phyloP scores from a whole-genome alignment of 306 rosid genomes.

The Lotus japonicus region DNA sequence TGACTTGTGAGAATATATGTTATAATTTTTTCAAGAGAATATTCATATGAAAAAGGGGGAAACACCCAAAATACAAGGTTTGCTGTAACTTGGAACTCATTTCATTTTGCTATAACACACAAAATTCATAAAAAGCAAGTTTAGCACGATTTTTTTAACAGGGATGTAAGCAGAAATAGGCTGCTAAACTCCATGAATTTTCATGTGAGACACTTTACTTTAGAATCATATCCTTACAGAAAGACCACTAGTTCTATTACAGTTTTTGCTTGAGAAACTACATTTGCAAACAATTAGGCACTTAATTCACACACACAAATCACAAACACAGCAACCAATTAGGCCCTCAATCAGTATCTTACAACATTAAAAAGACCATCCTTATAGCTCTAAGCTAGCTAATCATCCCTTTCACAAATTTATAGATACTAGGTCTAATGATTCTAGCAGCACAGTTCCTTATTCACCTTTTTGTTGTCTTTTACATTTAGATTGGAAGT shows the following conservation, averaged over 20 bases:
- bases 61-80: too few species aligned
- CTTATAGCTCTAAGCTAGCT: slow-evolving; percentile 12
- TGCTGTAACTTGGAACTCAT: too few species aligned
- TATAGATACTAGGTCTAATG: background rate
- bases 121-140: too few species aligned
- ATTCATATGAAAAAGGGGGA: too few species aligned
- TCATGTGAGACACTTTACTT: background rate
- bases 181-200: too few species aligned
- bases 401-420: slow-evolving; percentile 1
- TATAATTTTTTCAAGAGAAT: too few species aligned
- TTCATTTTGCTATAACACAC: too few species aligned
- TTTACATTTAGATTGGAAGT: background rate
- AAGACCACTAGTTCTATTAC: background rate
- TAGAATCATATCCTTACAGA: background rate
- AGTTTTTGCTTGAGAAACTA: slow-evolving; percentile 5
- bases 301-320: background rate
- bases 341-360: slow-evolving; percentile 9
- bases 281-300: slow-evolving; percentile 10
- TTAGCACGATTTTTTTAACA: too few species aligned
- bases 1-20: too few species aligned
- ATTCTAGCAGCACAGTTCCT: slow-evolving; percentile 13
- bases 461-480: background rate
- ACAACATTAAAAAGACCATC: slow-evolving; percentile 11
- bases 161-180: too few species aligned
- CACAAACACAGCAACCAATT: slow-evolving; percentile 3